phyloP scores from a whole-genome alignment of 2,329 filamentous ascomycete species.

The Xylariaceae sp. region DNA sequence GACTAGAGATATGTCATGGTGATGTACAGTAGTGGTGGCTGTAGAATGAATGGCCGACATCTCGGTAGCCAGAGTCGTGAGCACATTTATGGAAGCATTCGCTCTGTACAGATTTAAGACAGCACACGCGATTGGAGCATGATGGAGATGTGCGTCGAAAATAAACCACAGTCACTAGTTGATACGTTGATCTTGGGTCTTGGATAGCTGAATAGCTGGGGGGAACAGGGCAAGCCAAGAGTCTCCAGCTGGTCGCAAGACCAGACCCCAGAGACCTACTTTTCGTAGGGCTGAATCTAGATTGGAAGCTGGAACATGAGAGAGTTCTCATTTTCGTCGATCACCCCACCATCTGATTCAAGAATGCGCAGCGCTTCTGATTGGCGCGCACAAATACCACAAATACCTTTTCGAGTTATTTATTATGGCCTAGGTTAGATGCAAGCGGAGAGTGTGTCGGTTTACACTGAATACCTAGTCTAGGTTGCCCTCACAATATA shows the following conservation, averaged over 20 bases:
- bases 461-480: neutral
- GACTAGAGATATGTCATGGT: neutral
- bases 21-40: neutral
- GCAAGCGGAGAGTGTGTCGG: neutral
- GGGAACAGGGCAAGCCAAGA: conserved; percentile 9
- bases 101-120: neutral
- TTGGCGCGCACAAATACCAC: conserved; percentile 27
- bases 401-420: neutral
- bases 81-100: neutral
- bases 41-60: neutral
- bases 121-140: neutral
- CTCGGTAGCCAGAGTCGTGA: neutral
- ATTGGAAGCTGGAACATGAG: conserved; percentile 24
- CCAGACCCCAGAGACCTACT: conserved; percentile 19
- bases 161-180: neutral
- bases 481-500: too few species aligned
- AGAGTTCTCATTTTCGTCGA: conserved; percentile 24
- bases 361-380: conserved; percentile 30
- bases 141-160: too few species aligned
- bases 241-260: conserved; percentile 6
- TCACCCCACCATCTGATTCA: conserved; percentile 24
- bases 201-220: neutral
- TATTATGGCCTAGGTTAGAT: conserved; percentile 1
- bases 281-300: conserved; percentile 31
- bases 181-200: neutral